Evolutionary conservation across 306 rosid genomes (phyloP).

Genomic region (Coriaria nepalensis): DNA sequence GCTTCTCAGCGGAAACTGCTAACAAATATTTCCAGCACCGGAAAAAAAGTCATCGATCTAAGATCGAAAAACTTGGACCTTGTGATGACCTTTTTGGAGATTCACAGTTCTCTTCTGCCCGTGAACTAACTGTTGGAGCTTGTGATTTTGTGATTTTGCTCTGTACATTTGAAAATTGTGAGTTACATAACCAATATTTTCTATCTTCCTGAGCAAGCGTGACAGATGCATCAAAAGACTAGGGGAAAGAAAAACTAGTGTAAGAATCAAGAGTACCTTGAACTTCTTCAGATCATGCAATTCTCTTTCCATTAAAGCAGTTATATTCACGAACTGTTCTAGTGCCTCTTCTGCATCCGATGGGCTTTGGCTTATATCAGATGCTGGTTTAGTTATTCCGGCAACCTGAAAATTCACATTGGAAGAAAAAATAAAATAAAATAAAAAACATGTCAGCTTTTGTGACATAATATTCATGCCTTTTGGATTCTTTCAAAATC

Average conservation of each 20-base stretch:
- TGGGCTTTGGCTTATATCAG: slow-evolving; percentile 42
- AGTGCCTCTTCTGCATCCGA: slow-evolving; percentile 68
- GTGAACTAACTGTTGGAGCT: slow-evolving; percentile 42
- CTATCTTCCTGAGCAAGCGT: background rate
- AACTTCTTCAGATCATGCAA: slow-evolving; percentile 49
- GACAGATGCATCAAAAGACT: background rate
- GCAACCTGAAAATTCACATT: slow-evolving; percentile 44
- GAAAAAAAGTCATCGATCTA: slow-evolving; percentile 70
- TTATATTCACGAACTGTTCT: slow-evolving; percentile 36
- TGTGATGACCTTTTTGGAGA: slow-evolving; percentile 46
- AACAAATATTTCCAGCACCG: no score
- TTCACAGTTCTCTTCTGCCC: slow-evolving; percentile 33
- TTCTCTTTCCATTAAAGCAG: slow-evolving; percentile 57
- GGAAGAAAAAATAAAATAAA: background rate
- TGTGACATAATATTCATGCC: background rate
- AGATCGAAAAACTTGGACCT: slow-evolving; percentile 55
- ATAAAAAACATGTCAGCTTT: no score
- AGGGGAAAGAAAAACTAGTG: background rate
- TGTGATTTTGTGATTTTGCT: slow-evolving; percentile 54
- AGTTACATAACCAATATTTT: background rate
- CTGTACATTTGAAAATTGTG: slow-evolving; percentile 23
- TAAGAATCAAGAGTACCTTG: slow-evolving; percentile 35
- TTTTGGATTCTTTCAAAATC: slow-evolving; percentile 6
- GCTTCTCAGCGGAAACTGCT: no score
- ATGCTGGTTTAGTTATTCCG: slow-evolving; percentile 49